Percentiles rank a stretch among this genome's conserved stretches.
Evolutionary conservation across 139 green algal species (phyloP).

Genomic region (Diplosphaera chodatii): DNA sequence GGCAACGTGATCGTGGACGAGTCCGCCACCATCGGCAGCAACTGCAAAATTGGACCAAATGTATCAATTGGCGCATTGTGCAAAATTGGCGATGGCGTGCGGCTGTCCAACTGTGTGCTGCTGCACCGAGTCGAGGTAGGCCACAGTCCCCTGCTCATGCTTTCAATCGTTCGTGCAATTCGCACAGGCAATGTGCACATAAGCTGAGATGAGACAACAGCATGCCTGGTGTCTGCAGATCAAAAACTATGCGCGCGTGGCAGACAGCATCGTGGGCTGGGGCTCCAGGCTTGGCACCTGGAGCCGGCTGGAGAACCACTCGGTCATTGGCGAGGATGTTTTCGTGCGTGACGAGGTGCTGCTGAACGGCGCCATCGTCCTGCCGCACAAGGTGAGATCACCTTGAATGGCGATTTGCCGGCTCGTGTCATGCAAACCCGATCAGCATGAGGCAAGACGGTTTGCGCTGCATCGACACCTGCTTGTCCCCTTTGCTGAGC

Average conservation of each 20-base stretch:
- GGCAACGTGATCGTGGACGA: constrained; percentile 78
- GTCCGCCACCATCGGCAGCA: constrained; percentile 70
- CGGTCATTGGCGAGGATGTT: constrained; percentile 93
- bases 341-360: constrained; percentile 76
- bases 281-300: constrained; percentile 74
- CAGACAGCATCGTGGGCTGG: constrained; percentile 91
- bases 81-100: constrained; percentile 86
- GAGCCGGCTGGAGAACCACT: constrained; percentile 87
- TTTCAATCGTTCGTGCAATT: no score
- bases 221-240: constrained; percentile 24
- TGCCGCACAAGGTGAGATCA: constrained; percentile 83
- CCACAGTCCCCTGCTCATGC: no score
- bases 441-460: no score
- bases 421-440: no score
- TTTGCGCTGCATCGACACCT: no score
- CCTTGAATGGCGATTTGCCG: not conserved
- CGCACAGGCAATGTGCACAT: no score
- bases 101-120: constrained; percentile 82
- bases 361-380: constrained; percentile 90
- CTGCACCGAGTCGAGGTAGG: constrained; percentile 67
- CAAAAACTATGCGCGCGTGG: constrained; percentile 67
- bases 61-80: constrained; percentile 80
- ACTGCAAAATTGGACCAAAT: constrained; percentile 84
- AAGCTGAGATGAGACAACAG: no score
- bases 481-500: no score